Evolutionary conservation across 2,329 filamentous ascomycete genomes (phyloP), one percentile per base, ranked within the genome.

Genomic region (Aureobasidium sp.): DNA sequence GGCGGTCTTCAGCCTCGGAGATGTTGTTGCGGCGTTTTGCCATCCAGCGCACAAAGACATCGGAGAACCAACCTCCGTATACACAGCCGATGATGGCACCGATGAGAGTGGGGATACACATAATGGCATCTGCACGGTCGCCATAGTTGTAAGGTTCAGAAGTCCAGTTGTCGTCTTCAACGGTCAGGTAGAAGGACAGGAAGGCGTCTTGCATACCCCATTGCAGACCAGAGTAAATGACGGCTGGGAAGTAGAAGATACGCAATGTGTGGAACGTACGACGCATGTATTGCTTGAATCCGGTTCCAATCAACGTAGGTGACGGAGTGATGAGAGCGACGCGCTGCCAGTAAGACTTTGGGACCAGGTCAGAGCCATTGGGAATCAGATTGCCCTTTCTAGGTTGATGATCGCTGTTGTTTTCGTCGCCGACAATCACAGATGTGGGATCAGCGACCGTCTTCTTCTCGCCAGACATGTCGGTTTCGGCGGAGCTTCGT

Each of bases 191-290:
- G 68, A 85, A 84, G 1, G 80, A 81, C 24, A 85, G 71, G 71
- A 82, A 84, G n/a, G 82, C 81, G 65, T 84, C 82, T 69, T 85
- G 82, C 33, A 80, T 75, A 4, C 82, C 82, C 82, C 82, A 85
- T 67, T 84, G 82, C 27, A 84, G 69, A 9, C 82, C 82, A 2
- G 81, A 80, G 64, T 80, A 84, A 64, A 82, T 76, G 11, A 84
- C 81, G 1, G 82, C 82, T 0, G 82, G 82, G 63, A 84, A 84
- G 1, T 77, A 76, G 67, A 84, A 84, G 45, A 84, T 73, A n/a
- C 81, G 78, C 56, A 84, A 71, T 0, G 80, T 84, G 65, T 84
- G 79, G 66, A 78, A 79, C 2, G 85, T 73, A 1, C 81, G 81
- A 44, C 73, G 68, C 31, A 77, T 69, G 65, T 84, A 85, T 67